A percentile compares a stretch with the other conserved stretches of the same genome.
These are phyloP conservation scores for Auriculariales sp. DNA, from an alignment of 768 basidiomycete species.

Conservation along the genomic window DNA sequence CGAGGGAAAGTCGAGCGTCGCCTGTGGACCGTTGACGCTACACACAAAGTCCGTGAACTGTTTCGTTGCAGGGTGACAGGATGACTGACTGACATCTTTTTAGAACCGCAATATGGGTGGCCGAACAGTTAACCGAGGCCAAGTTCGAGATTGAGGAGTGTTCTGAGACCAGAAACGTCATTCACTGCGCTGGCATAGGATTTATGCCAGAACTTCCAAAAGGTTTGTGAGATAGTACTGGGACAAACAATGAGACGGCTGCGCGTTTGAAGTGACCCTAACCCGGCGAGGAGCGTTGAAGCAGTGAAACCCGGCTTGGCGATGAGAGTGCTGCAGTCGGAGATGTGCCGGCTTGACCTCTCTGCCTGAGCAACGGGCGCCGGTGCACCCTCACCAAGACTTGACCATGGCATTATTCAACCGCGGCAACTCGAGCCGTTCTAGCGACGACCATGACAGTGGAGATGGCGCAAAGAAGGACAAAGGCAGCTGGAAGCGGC, in stretches of 20 bases:
- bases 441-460: constrained; percentile 18
- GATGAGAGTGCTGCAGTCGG: background rate
- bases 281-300: too few species aligned
- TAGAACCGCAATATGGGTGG: constrained; percentile 59
- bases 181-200: constrained; percentile 54
- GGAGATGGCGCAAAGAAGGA: constrained; percentile 44
- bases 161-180: constrained; percentile 25
- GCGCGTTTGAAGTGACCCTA: too few species aligned
- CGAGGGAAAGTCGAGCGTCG: constrained; percentile 43
- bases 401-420: background rate
- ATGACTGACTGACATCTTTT: background rate
- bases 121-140: constrained; percentile 52
- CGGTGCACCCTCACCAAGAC: background rate
- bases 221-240: too few species aligned
- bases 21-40: constrained; percentile 40
- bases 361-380: too few species aligned
- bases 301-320: too few species aligned
- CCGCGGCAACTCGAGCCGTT: background rate
- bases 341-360: background rate
- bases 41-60: constrained; percentile 43
- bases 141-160: constrained; percentile 38
- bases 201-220: too few species aligned
- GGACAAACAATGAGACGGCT: too few species aligned
- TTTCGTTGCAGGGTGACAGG: background rate
- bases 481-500: constrained; percentile 72